Percentiles rank a stretch among this genome's conserved stretches.
Conservation (phyloP, 768 basidiomycete species). For the Tricholoma hemisulphureum region DNA sequence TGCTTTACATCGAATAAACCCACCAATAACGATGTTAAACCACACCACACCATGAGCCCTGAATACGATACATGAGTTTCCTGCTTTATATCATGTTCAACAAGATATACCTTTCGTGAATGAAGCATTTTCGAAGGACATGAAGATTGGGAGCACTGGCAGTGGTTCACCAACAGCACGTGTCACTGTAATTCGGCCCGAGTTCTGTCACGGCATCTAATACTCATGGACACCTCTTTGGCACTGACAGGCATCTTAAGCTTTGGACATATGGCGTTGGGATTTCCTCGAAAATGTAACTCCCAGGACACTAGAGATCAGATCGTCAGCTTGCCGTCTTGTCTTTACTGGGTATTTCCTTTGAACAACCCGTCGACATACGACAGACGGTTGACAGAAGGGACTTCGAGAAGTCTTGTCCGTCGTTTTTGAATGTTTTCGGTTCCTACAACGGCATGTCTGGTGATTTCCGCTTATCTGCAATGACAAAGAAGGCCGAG, state of each 20-base stretch:
- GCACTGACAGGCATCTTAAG: too few species aligned
- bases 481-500: neutral
- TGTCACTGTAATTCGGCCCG: too few species aligned
- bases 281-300: neutral
- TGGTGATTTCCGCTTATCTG: neutral
- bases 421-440: too few species aligned
- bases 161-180: too few species aligned
- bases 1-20: slow-evolving; percentile 87
- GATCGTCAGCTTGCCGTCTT: neutral
- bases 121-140: slow-evolving; percentile 84
- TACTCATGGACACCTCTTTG: too few species aligned
- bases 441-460: neutral
- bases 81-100: neutral
- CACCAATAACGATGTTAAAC: slow-evolving; percentile 67
- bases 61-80: slow-evolving; percentile 6
- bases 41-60: slow-evolving; percentile 79
- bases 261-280: neutral
- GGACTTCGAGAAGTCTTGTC: neutral
- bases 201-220: too few species aligned
- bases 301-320: neutral
- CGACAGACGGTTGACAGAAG: neutral
- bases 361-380: neutral
- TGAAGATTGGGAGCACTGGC: slow-evolving; percentile 19
- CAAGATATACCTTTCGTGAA: slow-evolving; percentile 69
- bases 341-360: neutral